phyloP scores from a whole-genome alignment of 2,329 filamentous ascomycete genomes.

The Beauveria sp. region DNA sequence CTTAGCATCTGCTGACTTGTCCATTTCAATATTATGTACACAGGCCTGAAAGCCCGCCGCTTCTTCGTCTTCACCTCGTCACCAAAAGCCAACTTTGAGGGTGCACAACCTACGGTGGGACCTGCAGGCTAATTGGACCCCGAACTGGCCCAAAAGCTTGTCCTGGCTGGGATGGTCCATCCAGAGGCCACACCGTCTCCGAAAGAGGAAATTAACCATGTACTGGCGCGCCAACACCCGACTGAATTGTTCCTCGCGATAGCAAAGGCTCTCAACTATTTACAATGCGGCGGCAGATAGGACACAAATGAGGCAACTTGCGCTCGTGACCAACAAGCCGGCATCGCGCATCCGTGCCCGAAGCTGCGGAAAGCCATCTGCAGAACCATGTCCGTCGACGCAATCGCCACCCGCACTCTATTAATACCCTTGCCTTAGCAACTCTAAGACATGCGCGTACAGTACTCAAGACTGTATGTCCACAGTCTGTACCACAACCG shows the following conservation, averaged over 20 bases:
- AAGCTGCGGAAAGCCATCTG: neutral
- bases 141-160: slow-evolving; percentile 1
- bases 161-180: neutral
- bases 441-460: neutral
- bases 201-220: slow-evolving; percentile 9
- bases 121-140: neutral
- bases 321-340: neutral
- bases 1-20: slow-evolving; percentile 1
- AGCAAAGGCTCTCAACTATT: neutral
- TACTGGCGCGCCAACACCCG: neutral
- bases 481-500: neutral
- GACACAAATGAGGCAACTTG: neutral
- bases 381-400: neutral
- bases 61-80: neutral
- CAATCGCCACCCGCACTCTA: neutral
- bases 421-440: neutral
- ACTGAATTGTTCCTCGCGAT: neutral
- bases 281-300: neutral
- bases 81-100: neutral
- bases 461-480: neutral
- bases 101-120: neutral
- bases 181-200: slow-evolving; percentile 10
- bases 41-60: neutral
- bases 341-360: neutral
- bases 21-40: neutral